Evolutionary conservation across 2,329 filamentous ascomycete genomes (phyloP).

Genomic region (Phaeosphaeria sp.): DNA sequence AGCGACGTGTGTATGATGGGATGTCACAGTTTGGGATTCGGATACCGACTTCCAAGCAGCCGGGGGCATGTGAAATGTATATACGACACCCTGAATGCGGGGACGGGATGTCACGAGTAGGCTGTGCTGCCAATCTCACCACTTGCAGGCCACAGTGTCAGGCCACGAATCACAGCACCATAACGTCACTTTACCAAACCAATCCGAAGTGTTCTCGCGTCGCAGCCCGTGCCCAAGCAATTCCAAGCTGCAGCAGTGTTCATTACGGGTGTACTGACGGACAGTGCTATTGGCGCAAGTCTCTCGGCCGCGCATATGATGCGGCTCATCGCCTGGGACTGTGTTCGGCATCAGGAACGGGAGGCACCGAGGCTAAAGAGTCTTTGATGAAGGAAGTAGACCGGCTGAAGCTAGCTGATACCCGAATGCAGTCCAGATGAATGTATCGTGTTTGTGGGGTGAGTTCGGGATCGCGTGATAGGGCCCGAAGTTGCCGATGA

Average conservation of each 20-base stretch:
- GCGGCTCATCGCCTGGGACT: constrained; percentile 15
- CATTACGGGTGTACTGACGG: constrained; percentile 27
- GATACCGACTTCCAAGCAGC: constrained; percentile 14
- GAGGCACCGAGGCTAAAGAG: constrained; percentile 23
- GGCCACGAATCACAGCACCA: constrained; percentile 43
- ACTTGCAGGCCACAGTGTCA: constrained; percentile 32
- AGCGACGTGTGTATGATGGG: constrained; percentile 13
- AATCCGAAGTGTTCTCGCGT: constrained; percentile 39
- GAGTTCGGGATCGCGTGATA: constrained; percentile 14
- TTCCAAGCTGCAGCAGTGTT: constrained; percentile 12
- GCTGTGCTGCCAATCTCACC: constrained; percentile 35
- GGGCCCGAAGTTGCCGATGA: constrained; percentile 10
- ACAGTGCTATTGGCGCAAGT: constrained; percentile 17
- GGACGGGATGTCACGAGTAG: constrained; percentile 35
- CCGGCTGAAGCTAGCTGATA: constrained; percentile 25
- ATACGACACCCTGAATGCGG: constrained; percentile 30
- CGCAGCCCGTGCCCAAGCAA: constrained; percentile 25
- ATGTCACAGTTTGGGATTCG: constrained; percentile 22
- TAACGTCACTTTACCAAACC: constrained; percentile 16
- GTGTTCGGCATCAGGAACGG: constrained; percentile 22
- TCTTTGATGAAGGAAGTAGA: constrained; percentile 16
- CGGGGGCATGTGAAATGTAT: constrained; percentile 29
- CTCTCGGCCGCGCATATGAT: constrained; percentile 45
- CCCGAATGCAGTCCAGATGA: constrained; percentile 18
- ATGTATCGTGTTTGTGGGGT: constrained; percentile 27